phyloP scores from a whole-genome alignment of 441 rosid species.

The Adansonia madagascariensis region DNA sequence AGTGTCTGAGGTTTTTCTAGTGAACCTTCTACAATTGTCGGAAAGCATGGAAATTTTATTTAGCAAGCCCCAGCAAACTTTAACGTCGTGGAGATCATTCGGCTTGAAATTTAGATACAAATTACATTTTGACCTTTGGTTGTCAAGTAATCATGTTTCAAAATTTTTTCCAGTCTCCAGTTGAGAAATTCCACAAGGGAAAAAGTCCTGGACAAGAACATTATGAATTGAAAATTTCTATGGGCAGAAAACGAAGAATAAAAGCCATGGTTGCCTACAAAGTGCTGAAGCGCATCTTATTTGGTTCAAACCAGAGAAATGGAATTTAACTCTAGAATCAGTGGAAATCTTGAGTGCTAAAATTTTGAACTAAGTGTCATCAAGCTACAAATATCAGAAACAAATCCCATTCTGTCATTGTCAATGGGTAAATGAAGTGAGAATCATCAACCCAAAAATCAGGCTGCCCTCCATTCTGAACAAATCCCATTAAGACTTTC shows the following conservation, averaged over 20 bases:
- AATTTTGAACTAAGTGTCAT: constrained; percentile 24
- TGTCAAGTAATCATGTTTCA: no score
- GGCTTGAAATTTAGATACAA: no score
- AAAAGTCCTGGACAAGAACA: background rate
- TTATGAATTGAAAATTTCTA: background rate
- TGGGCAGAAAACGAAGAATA: background rate
- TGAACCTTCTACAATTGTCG: no score
- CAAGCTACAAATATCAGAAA: constrained; percentile 38
- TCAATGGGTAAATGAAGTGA: constrained; percentile 26
- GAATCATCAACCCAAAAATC: constrained; percentile 34
- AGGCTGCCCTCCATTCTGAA: constrained; percentile 32
- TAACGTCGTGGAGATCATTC: no score
- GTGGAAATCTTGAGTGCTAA: background rate
- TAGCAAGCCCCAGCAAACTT: no score
- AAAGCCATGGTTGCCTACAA: background rate
- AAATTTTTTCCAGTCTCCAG: no score
- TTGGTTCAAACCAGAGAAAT: background rate
- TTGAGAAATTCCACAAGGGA: no score
- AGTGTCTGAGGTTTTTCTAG: no score
- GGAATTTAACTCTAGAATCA: background rate
- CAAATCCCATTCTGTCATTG: constrained; percentile 35
- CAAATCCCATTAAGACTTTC: constrained; percentile 18
- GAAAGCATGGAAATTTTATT: no score
- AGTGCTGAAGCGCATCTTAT: constrained; percentile 15
- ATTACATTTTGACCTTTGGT: no score